Conservation (phyloP, 2,329 filamentous ascomycete species). For the Fusarium mundagurra region DNA sequence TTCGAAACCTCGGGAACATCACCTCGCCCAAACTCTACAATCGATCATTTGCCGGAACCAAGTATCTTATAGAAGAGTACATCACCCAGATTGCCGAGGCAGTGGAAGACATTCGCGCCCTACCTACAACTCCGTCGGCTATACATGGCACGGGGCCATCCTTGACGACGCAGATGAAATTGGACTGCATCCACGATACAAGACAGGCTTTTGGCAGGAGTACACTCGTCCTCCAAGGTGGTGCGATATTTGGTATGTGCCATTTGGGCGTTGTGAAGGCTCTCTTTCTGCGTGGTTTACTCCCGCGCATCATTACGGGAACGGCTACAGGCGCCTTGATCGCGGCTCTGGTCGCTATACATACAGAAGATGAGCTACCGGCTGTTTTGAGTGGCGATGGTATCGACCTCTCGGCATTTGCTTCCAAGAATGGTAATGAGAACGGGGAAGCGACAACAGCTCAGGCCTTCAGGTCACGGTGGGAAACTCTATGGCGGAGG, state of each 20-base stretch:
- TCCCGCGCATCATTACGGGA: constrained; percentile 91
- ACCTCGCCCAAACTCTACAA: constrained; percentile 84
- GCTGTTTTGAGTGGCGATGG: constrained; percentile 79
- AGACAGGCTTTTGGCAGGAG: constrained; percentile 88
- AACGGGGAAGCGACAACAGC: constrained; percentile 47
- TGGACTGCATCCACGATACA: constrained; percentile 87
- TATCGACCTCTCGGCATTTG: constrained; percentile 85
- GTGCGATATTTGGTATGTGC: constrained; percentile 89
- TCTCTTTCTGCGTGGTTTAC: constrained; percentile 78
- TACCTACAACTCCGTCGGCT: constrained; percentile 65
- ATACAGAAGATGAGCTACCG: constrained; percentile 85
- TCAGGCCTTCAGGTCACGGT: constrained; percentile 54
- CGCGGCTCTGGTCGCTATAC: constrained; percentile 86
- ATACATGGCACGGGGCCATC: constrained; percentile 49
- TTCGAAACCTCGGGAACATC: constrained; percentile 93
- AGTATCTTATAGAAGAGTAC: constrained; percentile 91
- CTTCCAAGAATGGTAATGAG: constrained; percentile 49
- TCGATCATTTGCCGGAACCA: constrained; percentile 86
- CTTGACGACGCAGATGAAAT: constrained; percentile 78
- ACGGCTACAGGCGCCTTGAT: constrained; percentile 91
- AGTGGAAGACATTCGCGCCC: constrained; percentile 76
- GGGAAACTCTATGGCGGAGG: constrained; percentile 72
- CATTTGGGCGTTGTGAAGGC: constrained; percentile 93
- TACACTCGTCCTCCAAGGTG: constrained; percentile 86
- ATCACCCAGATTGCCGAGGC: constrained; percentile 84